Percentiles rank a stretch among this genome's conserved stretches.
phyloP scores from a whole-genome alignment of 1,139 yeast genomes.

The Lodderomyces orthopsilosis region DNA sequence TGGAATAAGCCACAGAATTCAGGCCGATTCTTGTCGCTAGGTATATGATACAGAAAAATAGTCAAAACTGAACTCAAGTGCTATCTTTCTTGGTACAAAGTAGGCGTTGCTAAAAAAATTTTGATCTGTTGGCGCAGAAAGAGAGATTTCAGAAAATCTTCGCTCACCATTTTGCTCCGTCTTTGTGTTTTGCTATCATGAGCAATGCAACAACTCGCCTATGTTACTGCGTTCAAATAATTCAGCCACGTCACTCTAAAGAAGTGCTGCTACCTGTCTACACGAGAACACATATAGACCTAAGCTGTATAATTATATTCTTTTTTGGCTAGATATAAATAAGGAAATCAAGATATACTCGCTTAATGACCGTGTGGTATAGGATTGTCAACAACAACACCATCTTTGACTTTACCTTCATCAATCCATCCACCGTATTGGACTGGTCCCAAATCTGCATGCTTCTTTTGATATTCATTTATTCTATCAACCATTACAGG shows the following conservation, averaged over 20 bases:
- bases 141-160: neutral
- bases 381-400: slow-evolving; percentile 65
- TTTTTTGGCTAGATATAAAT: neutral
- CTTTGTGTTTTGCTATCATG: too few relatives aligned
- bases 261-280: too few relatives aligned
- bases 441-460: slow-evolving; percentile 34
- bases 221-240: too few relatives aligned
- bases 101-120: neutral
- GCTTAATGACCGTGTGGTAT: slow-evolving; percentile 40
- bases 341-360: neutral
- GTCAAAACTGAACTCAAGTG: neutral
- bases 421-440: slow-evolving; percentile 78
- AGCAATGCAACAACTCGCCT: too few relatives aligned
- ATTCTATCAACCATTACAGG: slow-evolving; percentile 78
- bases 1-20: neutral
- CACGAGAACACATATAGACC: neutral
- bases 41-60: neutral
- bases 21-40: neutral
- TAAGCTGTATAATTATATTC: neutral
- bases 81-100: neutral
- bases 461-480: slow-evolving; percentile 39
- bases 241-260: too few relatives aligned
- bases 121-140: neutral
- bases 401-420: slow-evolving; percentile 59
- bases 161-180: neutral